These are phyloP conservation scores for Plasmodium gonderi DNA, from an alignment of 169 alveolate genomes.

Conservation along the genomic window DNA sequence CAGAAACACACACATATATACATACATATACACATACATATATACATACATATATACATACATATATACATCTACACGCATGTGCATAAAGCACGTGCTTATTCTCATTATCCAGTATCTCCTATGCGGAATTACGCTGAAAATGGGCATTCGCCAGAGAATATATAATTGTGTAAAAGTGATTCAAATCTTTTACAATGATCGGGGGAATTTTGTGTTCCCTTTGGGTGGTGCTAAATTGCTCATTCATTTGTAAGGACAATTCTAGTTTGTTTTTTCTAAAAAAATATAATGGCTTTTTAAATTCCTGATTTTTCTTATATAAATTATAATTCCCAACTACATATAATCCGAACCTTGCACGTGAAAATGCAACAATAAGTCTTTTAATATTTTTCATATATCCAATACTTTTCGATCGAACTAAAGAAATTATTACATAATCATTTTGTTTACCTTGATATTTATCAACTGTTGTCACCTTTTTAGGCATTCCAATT, in stretches of 20 bases:
- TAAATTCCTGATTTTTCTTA: constrained; percentile 74
- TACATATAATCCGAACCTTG: constrained; percentile 92
- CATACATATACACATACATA: neutral
- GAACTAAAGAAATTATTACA: constrained; percentile 91
- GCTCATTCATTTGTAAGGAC: constrained; percentile 53
- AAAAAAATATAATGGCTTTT: constrained; percentile 59
- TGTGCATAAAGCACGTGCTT: no score
- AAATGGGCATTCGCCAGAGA: constrained; percentile 40
- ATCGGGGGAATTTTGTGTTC: neutral
- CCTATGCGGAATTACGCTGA: neutral
- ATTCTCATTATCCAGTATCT: neutral
- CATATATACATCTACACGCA: no score
- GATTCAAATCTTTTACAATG: constrained; percentile 57
- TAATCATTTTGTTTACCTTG: constrained; percentile 94
- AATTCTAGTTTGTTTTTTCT: constrained; percentile 40
- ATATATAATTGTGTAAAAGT: constrained; percentile 44
- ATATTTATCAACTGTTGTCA: constrained; percentile 91
- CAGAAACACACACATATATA: no score
- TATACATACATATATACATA: neutral
- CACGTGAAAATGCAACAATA: constrained; percentile 95
- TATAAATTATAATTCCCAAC: constrained; percentile 83
- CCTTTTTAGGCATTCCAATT: constrained; percentile 83
- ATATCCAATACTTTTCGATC: constrained; percentile 91
- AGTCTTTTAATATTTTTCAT: constrained; percentile 94
- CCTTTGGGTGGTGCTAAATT: constrained; percentile 35